phyloP scores from a whole-genome alignment of 1,284 basidiomycete genomes.

The Ceratobasidium theobromae region DNA sequence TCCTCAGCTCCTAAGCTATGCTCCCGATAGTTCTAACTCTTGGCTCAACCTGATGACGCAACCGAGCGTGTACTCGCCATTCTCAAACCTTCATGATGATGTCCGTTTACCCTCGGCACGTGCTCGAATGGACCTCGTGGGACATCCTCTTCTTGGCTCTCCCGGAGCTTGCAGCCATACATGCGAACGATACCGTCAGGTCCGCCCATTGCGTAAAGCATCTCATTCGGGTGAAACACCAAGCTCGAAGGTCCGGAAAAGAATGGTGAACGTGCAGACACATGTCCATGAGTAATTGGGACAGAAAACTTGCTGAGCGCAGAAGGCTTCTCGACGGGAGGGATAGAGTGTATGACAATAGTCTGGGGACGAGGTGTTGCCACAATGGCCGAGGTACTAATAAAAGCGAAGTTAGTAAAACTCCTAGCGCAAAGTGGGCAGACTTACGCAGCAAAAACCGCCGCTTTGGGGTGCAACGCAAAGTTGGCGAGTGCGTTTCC shows the following conservation, averaged over 20 bases:
- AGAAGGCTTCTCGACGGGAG: slow-evolving; percentile 39
- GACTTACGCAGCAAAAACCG: slow-evolving; percentile 87
- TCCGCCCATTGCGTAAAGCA: slow-evolving; percentile 72
- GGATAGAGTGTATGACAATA: slow-evolving; percentile 58
- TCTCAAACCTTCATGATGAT: slow-evolving; percentile 13
- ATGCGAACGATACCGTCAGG: slow-evolving; percentile 59
- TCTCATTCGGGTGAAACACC: slow-evolving; percentile 76
- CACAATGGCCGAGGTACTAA: slow-evolving; percentile 63
- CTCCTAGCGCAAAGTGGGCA: slow-evolving; percentile 25
- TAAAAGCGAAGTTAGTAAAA: slow-evolving; percentile 18
- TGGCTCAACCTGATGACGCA: slow-evolving; percentile 23
- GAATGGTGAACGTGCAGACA: slow-evolving; percentile 54
- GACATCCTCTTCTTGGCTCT: slow-evolving; percentile 27
- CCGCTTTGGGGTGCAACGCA: slow-evolving; percentile 83
- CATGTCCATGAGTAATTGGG: slow-evolving; percentile 51
- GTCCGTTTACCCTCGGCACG: neutral
- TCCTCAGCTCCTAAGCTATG: no score
- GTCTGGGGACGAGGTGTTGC: slow-evolving; percentile 60
- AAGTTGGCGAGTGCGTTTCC: slow-evolving; percentile 78
- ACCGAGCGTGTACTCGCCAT: slow-evolving; percentile 15
- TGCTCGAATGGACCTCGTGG: slow-evolving; percentile 4
- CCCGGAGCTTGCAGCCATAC: slow-evolving; percentile 36
- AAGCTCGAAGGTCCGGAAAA: slow-evolving; percentile 65
- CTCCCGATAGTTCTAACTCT: no score
- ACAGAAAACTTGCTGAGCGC: slow-evolving; percentile 48